Evolutionary conservation across 2,329 filamentous ascomycete species (phyloP), one percentile per base, ranked within the genome.

Genomic region (Beauveria sp.): DNA sequence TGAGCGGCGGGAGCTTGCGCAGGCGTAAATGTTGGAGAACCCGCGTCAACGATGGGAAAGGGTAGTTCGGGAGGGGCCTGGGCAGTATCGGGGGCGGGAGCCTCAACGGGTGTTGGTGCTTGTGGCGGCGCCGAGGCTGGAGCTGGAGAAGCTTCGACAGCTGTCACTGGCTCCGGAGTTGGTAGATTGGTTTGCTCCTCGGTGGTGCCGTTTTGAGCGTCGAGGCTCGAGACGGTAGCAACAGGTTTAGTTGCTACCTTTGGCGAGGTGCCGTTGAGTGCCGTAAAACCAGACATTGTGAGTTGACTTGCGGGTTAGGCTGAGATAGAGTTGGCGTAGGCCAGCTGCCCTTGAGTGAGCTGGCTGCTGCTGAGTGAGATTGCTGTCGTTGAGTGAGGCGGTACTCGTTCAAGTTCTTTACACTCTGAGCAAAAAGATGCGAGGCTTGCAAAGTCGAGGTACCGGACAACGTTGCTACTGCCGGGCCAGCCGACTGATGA

Each of bases 201-300:
- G 22, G 38, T 26, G 14, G 18, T 34, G 12, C 38, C 54, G 31
- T 58, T 58, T n/a, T 38, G 46, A 26, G 34, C 9, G 18, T 55
- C 40, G 1, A 42, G n/a, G 18, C 22, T 48, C 7, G 42, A 40
- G n/a, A 5, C 20, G 24, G 51, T 7, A 14, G 38, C 26, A 18
- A 42, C 53, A 38, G 45, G 45, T 26, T 63, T 58, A 14, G 61
- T 42, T 12, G 54, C 42, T 2, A 52, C 49, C 53, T 77, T 80
- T 51, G 77, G 80, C 64, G 79, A 81, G 67, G 72, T 76, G 65
- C 80, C 78, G 64, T 81, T 81, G n/a, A 83, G 76, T 65, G 79
- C 78, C 34, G 75, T 80, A 64, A 82, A 82, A n/a, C 77, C 71
- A 45, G 80, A 76, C 81, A 83, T 83, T 66, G 67, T 14, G 28